These are phyloP conservation scores for Cladophialophora exuberans DNA, from an alignment of 2,329 filamentous ascomycete genomes.

Conservation along the genomic window DNA sequence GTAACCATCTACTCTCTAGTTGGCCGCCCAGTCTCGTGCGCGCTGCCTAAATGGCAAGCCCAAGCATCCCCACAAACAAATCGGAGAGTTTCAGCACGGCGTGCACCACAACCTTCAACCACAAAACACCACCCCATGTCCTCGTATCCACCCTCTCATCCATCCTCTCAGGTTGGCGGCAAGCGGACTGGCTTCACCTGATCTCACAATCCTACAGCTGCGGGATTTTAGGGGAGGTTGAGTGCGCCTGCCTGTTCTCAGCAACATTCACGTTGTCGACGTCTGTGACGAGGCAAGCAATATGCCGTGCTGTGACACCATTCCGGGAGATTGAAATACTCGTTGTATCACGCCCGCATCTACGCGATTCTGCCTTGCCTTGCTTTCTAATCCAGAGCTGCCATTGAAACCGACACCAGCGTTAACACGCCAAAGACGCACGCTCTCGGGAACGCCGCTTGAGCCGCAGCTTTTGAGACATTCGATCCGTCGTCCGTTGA, in stretches of 20 bases:
- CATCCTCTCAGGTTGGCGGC: background rate
- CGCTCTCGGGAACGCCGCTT: constrained; percentile 1
- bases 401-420: constrained; percentile 1
- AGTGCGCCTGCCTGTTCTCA: constrained; percentile 17
- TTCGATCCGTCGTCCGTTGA: constrained; percentile 6
- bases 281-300: constrained; percentile 22
- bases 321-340: constrained; percentile 28
- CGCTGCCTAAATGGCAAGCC: too few species aligned
- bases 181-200: background rate
- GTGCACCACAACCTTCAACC: too few species aligned
- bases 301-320: constrained; percentile 27
- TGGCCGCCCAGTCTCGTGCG: too few species aligned
- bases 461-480: constrained; percentile 11
- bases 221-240: background rate
- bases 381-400: constrained; percentile 1
- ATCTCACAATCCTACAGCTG: background rate
- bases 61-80: too few species aligned
- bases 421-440: constrained; percentile 8
- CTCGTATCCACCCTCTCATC: too few species aligned
- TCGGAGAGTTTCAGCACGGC: too few species aligned
- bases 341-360: background rate
- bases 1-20: too few species aligned
- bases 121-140: too few species aligned
- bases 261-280: constrained; percentile 17
- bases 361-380: background rate